Percentiles rank a stretch among this genome's conserved stretches.
These are phyloP conservation scores for Rubus parviflorus DNA, from an alignment of 306 rosid species.

Conservation along the genomic window DNA sequence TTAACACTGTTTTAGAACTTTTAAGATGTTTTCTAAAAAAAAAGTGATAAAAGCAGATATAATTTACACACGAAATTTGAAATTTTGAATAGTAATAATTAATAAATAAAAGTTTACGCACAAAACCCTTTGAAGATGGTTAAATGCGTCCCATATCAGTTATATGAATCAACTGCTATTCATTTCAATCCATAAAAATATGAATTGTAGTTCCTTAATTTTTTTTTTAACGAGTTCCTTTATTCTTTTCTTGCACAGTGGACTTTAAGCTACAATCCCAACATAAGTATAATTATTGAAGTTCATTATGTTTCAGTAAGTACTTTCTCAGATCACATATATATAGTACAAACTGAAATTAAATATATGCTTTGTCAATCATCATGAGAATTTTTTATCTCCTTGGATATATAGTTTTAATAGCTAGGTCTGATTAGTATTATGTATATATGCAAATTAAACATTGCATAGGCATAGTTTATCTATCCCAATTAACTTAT, in stretches of 20 bases:
- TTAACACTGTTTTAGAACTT: too few relatives aligned
- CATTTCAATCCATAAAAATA: too few relatives aligned
- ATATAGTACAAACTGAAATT: background rate
- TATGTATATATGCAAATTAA: constrained; percentile 8
- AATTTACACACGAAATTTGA: too few relatives aligned
- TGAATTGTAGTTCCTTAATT: background rate
- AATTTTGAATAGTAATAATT: too few relatives aligned
- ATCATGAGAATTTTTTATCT: background rate
- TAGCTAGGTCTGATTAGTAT: background rate
- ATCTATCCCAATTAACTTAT: constrained; percentile 39
- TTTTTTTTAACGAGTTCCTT: background rate
- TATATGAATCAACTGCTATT: too few relatives aligned
- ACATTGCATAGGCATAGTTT: constrained; percentile 23
- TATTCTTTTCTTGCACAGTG: constrained; percentile 3
- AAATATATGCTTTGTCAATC: constrained; percentile 1
- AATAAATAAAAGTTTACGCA: too few relatives aligned
- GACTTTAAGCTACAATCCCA: constrained; percentile 16
- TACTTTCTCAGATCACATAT: background rate
- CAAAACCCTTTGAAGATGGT: too few relatives aligned
- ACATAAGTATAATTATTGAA: constrained; percentile 11
- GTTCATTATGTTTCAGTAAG: background rate
- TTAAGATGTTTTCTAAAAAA: too few relatives aligned
- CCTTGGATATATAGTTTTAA: background rate
- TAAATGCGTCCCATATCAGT: too few relatives aligned
- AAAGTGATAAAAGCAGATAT: too few relatives aligned